Percentiles rank a stretch among this genome's conserved stretches.
phyloP scores from a whole-genome alignment of 2,329 filamentous ascomycete species.

The Penicillium sp. region DNA sequence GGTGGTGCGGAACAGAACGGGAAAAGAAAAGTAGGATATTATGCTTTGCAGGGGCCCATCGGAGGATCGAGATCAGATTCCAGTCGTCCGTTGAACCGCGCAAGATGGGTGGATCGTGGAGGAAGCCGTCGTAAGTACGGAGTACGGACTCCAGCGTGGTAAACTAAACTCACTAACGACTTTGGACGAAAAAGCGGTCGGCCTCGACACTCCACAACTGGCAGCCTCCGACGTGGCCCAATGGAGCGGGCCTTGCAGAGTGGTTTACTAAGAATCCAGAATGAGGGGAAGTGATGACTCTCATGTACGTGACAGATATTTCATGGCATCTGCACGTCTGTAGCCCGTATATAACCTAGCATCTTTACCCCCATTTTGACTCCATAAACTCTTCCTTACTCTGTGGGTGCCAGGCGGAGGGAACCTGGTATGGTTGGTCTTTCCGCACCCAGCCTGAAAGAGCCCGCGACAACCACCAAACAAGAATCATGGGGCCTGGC shows the following conservation, averaged over 20 bases:
- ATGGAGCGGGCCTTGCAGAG: slow-evolving; percentile 7
- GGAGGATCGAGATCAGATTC: not conserved
- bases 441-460: slow-evolving; percentile 5
- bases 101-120: not conserved
- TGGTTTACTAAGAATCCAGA: not conserved
- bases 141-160: not conserved
- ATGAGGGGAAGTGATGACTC: slow-evolving; percentile 6
- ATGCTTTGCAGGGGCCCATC: not conserved
- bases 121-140: not conserved
- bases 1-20: slow-evolving; percentile 12
- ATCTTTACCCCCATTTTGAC: not conserved
- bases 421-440: not conserved
- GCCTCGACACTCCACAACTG: slow-evolving; percentile 10
- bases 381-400: not conserved
- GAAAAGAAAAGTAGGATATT: not conserved
- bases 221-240: slow-evolving; percentile 22
- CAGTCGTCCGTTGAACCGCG: not conserved
- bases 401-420: too few species aligned
- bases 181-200: slow-evolving; percentile 19
- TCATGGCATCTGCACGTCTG: not conserved
- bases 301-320: not conserved
- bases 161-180: not conserved
- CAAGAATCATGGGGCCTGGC: not conserved
- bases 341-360: not conserved
- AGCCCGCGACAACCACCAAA: not conserved